Percentiles rank a stretch among this genome's conserved stretches.
phyloP scores from a whole-genome alignment of 768 basidiomycete species.

The Tubosaeta sp. region DNA sequence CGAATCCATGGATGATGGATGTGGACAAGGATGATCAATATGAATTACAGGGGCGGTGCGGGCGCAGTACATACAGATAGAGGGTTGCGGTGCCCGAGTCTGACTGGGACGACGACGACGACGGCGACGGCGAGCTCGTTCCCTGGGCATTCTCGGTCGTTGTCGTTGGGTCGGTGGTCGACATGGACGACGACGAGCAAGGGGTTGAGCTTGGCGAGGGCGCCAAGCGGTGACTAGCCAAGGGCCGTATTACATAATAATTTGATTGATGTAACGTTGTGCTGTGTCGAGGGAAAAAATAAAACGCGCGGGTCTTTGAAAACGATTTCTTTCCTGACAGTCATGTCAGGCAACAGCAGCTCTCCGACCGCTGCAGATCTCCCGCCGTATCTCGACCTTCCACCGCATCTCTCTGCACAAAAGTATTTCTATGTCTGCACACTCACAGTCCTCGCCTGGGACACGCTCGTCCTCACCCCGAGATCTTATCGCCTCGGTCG shows the following conservation, averaged over 20 bases:
- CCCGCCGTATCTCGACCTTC: conserved; percentile 67
- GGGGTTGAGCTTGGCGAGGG: background rate
- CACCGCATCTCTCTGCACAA: conserved; percentile 77
- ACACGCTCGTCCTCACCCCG: conserved; percentile 79
- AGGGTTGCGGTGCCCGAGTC: conserved; percentile 20
- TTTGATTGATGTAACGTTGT: conserved; percentile 16
- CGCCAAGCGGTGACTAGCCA: background rate
- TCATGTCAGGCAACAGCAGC: conserved; percentile 18
- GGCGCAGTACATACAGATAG: conserved; percentile 25
- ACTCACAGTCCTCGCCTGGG: conserved; percentile 86
- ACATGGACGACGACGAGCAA: conserved; percentile 12
- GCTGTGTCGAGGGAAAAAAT: conserved; percentile 16
- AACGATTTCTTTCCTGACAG: too few relatives aligned
- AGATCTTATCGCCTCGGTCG: conserved; percentile 70
- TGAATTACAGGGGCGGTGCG: conserved; percentile 12
- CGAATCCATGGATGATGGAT: conserved; percentile 10
- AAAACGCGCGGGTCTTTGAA: background rate
- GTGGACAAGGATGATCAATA: background rate
- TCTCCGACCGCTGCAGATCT: conserved; percentile 22
- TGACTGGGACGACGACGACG: conserved; percentile 6
- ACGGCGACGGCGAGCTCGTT: conserved; percentile 1
- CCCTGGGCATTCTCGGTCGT: background rate
- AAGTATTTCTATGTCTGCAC: conserved; percentile 91
- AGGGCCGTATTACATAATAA: conserved; percentile 16
- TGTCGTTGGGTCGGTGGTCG: conserved; percentile 1